These are phyloP conservation scores for Paxillus ammoniavirescens DNA, from an alignment of 768 basidiomycete genomes.

Conservation along the genomic window DNA sequence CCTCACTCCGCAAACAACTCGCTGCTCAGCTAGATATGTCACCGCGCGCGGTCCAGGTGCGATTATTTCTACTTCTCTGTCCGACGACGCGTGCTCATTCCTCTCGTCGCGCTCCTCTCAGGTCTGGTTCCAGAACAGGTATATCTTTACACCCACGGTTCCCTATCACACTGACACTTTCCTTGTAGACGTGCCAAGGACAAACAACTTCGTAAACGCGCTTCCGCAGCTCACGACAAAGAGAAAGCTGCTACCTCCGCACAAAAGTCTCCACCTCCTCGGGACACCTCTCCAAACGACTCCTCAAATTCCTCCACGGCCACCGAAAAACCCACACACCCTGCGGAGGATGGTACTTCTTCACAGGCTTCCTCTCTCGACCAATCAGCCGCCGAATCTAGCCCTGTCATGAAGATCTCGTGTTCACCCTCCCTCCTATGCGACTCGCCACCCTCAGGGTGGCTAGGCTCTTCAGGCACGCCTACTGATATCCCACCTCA, in stretches of 20 bases:
- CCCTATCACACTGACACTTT: conserved; percentile 11
- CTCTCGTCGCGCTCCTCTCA: conserved; percentile 34
- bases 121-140: conserved; percentile 94
- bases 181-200: conserved; percentile 74
- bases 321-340: conserved; percentile 37
- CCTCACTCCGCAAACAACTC: conserved; percentile 71
- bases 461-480: conserved; percentile 37
- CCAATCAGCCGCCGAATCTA: neutral
- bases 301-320: conserved; percentile 36
- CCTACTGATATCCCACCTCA: conserved; percentile 22
- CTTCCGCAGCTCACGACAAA: conserved; percentile 22
- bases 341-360: conserved; percentile 11
- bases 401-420: conserved; percentile 23
- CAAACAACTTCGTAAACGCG: conserved; percentile 64
- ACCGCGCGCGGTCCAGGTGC: conserved; percentile 91
- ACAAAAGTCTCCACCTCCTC: conserved; percentile 8
- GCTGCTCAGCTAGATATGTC: conserved; percentile 88
- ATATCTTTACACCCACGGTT: conserved; percentile 13
- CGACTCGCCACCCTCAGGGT: conserved; percentile 10
- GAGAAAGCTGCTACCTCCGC: conserved; percentile 4
- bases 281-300: conserved; percentile 31
- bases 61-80: conserved; percentile 16
- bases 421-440: conserved; percentile 17
- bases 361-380: conserved; percentile 4
- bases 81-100: conserved; percentile 18